Conservation (phyloP, 23 red algal species). For the Gracilaria vermiculophylla region DNA sequence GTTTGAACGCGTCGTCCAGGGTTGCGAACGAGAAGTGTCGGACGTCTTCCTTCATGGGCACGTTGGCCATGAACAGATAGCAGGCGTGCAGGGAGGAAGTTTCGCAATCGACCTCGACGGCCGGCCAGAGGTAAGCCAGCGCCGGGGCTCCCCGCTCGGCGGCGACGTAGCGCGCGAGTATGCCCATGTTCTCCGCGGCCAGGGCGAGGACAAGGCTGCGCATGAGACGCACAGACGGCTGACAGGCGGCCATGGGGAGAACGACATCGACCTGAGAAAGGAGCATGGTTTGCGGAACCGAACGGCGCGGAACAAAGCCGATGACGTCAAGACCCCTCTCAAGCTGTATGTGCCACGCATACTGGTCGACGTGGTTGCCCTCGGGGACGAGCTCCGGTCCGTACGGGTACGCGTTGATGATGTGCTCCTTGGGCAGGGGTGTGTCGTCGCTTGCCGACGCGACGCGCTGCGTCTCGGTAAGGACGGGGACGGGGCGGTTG, state of each 20-base stretch:
- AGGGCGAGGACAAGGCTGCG: slow-evolving; percentile 38
- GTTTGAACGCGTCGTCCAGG: slow-evolving; percentile 5
- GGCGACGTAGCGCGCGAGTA: slow-evolving; percentile 36
- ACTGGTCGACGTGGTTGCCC: slow-evolving; percentile 34
- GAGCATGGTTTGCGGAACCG: slow-evolving; percentile 20
- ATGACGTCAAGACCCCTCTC: slow-evolving; percentile 35
- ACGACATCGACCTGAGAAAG: slow-evolving; percentile 47
- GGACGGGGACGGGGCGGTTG: slow-evolving; percentile 18
- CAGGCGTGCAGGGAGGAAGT: not conserved
- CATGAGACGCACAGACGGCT: not conserved
- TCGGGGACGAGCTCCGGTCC: slow-evolving; percentile 50
- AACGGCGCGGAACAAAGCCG: slow-evolving; percentile 38
- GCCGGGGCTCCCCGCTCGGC: slow-evolving; percentile 1
- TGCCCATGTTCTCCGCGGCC: slow-evolving; percentile 49
- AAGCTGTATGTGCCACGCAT: slow-evolving; percentile 39
- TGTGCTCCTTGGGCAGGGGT: not conserved
- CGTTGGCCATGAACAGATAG: slow-evolving; percentile 36
- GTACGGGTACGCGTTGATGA: slow-evolving; percentile 41
- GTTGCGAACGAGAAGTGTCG: slow-evolving; percentile 40
- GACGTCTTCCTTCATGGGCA: slow-evolving; percentile 63
- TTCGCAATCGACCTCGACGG: slow-evolving; percentile 10
- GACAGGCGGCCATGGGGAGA: slow-evolving; percentile 8
- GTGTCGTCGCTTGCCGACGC: slow-evolving; percentile 55
- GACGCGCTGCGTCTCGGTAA: slow-evolving; percentile 39
- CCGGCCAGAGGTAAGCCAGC: slow-evolving; percentile 44